phyloP scores from a whole-genome alignment of 2,329 filamentous ascomycete genomes.

The Plenodomus lindquistii region DNA sequence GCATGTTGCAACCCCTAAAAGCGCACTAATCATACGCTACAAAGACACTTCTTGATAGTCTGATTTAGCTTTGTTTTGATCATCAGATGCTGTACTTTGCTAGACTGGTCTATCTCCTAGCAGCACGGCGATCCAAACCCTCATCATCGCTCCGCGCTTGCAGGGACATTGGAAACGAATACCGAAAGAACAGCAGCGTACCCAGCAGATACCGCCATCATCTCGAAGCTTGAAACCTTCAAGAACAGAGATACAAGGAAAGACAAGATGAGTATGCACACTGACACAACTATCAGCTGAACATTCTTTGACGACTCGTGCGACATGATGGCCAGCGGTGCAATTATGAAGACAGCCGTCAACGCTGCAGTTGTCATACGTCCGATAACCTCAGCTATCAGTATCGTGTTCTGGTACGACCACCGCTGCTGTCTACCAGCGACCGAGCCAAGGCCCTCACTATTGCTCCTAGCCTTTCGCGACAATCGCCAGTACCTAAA shows the following conservation, averaged over 20 bases:
- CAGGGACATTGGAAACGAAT: conserved; percentile 23
- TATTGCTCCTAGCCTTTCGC: conserved; percentile 9
- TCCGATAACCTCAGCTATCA: conserved; percentile 22
- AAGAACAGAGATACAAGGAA: conserved; percentile 23
- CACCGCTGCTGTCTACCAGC: conserved; percentile 5
- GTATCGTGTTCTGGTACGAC: conserved; percentile 28
- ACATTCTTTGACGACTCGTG: conserved; percentile 13
- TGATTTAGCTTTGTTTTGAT: too few species aligned
- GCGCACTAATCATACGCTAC: too few species aligned
- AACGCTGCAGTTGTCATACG: conserved; percentile 20
- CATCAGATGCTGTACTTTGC: too few species aligned
- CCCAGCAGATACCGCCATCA: conserved; percentile 24
- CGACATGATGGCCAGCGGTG: conserved; percentile 21
- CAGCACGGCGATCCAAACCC: too few species aligned
- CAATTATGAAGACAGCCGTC: conserved; percentile 22
- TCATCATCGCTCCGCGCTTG: too few species aligned
- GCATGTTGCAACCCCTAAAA: too few species aligned
- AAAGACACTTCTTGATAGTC: too few species aligned
- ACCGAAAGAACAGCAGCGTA: conserved; percentile 27
- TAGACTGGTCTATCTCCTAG: too few species aligned
- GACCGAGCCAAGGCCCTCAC: conserved; percentile 6
- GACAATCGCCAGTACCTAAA: conserved; percentile 17
- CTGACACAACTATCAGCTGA: conserved; percentile 18
- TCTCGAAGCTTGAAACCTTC: conserved; percentile 28
- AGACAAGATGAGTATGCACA: conserved; percentile 18